Conservation (phyloP, 116 monocot species). For the Dioscorea cayenensis region DNA sequence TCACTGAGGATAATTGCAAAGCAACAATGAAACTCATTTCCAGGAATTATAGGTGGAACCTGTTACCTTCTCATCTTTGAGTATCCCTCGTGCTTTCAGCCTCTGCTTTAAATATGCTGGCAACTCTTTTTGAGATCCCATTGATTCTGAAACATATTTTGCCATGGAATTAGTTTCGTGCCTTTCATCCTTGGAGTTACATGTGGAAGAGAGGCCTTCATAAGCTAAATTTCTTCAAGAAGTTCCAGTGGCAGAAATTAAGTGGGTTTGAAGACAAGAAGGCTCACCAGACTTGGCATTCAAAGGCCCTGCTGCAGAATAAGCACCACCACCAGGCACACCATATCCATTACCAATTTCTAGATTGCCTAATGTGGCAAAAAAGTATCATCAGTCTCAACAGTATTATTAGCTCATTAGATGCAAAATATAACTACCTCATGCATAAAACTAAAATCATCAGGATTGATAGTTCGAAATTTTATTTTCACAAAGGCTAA, state of each 20-base stretch:
- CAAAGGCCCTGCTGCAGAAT: constrained; percentile 33
- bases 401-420: neutral
- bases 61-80: constrained; percentile 50
- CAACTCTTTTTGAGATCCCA: constrained; percentile 40
- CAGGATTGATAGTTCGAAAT: too few species aligned
- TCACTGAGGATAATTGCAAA: neutral
- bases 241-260: neutral
- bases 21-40: constrained; percentile 10
- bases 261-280: neutral
- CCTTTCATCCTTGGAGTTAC: constrained; percentile 25
- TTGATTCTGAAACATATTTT: constrained; percentile 29
- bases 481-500: too few species aligned
- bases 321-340: constrained; percentile 96
- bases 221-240: neutral
- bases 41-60: neutral
- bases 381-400: neutral
- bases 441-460: too few species aligned
- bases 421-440: neutral
- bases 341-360: constrained; percentile 99
- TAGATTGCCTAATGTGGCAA: constrained; percentile 44
- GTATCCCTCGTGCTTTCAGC: constrained; percentile 85
- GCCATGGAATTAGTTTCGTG: constrained; percentile 13
- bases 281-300: constrained; percentile 31
- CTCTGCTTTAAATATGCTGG: constrained; percentile 79
- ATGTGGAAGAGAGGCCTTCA: constrained; percentile 10